Evolutionary conservation across 129 eudicot species (phyloP), one percentile per base, ranked within the genome.

Genomic region (Flaveria linearis): DNA sequence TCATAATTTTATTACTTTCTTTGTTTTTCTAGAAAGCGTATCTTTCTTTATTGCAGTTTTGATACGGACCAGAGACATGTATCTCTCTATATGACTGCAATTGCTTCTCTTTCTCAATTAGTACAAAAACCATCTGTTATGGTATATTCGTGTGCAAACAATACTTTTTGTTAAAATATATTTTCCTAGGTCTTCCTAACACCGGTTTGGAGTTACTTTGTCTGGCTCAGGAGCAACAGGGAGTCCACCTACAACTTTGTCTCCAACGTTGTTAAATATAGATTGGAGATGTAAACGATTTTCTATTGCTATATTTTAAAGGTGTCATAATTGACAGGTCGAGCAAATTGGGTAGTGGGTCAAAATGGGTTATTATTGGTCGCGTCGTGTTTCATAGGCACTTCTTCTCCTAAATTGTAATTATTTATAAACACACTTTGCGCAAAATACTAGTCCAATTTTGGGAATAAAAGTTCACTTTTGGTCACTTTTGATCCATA

Each of bases 151-250:
- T 50, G n/a, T 1, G 12, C 33, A 67, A 25, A 14, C n/a, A 12
- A 23, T 50, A 74, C 12, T 71, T 47, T n/a, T 47, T 71, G 36
- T 33, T 9, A n/a, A n/a, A n/a, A n/a, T 74, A 39, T 60, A 17
- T 72, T 58, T 55, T 66, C 20, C 78, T 79, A 93, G 98, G 88
- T 87, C 73, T 78, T 66, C 98, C 98, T 1, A 88, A 88, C 56
- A 50, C 79, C 11, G 96, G 98, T 63, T 84, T 93, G 78, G 89
- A 85, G 87, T 93, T 84, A 83, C 63, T 11, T 76, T 93, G 82
- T 93, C 96, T 22, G 97, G 96, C 72, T 85, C 96, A 3, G 98
- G 82, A 78, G 85, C 92, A 81, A 68, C 70, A 45, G 98, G 92
- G 84, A 83, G 64, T 58, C 87, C 89, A 74, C 97, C 97, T 23